These are phyloP conservation scores for Staphylotrichum tortipilum DNA, from an alignment of 495 filamentous ascomycete genomes.

Conservation along the genomic window DNA sequence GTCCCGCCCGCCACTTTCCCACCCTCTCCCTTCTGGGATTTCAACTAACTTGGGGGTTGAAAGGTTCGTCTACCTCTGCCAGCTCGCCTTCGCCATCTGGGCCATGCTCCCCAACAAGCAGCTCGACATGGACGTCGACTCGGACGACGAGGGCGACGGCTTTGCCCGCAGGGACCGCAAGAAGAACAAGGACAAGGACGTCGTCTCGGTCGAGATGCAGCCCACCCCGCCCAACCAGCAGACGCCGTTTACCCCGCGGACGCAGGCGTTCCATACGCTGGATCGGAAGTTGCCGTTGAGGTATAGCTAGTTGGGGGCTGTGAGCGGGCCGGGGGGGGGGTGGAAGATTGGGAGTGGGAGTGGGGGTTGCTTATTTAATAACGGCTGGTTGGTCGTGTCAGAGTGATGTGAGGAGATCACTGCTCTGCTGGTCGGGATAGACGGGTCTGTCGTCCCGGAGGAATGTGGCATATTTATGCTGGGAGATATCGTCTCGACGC, in stretches of 20 bases:
- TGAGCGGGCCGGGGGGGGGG: too few relatives aligned
- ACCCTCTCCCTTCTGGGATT: too few relatives aligned
- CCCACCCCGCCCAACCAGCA: constrained; percentile 20
- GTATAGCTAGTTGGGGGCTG: too few relatives aligned
- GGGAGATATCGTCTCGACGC: too few relatives aligned
- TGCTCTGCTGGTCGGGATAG: constrained; percentile 3
- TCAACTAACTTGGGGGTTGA: constrained; percentile 4
- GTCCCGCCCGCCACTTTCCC: constrained; percentile 19
- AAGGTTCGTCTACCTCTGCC: constrained; percentile 47
- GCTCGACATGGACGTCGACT: constrained; percentile 31
- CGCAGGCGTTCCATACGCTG: constrained; percentile 47
- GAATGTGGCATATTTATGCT: background rate
- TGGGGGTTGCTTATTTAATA: too few relatives aligned
- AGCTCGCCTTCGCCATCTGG: constrained; percentile 49
- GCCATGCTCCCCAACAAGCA: constrained; percentile 51
- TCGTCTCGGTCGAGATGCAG: constrained; percentile 39
- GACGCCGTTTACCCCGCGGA: constrained; percentile 44
- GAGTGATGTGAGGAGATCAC: background rate
- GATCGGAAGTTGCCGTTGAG: constrained; percentile 39
- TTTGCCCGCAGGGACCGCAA: background rate
- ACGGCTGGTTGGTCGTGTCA: too few relatives aligned
- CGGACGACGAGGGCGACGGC: constrained; percentile 32
- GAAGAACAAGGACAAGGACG: constrained; percentile 18
- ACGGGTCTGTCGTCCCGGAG: background rate
- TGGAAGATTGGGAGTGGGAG: background rate